A percentile compares a stretch with the other conserved stretches of the same genome.
Conservation (phyloP, 2,329 filamentous ascomycete genomes). For the Aspergillus ochraceus region DNA sequence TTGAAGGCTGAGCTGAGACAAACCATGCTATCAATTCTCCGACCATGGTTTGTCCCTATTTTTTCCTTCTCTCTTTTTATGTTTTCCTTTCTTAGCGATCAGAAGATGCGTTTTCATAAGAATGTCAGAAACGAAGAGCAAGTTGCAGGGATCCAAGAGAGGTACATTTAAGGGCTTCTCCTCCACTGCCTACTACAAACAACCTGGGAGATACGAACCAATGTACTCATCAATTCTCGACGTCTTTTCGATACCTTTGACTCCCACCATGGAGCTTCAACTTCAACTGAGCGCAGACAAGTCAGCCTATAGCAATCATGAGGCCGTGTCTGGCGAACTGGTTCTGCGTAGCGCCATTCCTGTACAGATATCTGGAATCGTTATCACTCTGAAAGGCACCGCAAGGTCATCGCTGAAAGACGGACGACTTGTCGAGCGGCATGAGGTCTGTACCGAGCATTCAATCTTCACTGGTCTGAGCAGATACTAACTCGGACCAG, state of each 20-base stretch:
- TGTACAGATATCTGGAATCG: slow-evolving; percentile 14
- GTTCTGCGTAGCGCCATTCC: slow-evolving; percentile 11
- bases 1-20: neutral
- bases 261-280: slow-evolving; percentile 10
- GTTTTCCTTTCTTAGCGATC: neutral
- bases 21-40: neutral
- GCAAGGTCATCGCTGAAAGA: slow-evolving; percentile 15
- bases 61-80: neutral
- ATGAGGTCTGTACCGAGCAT: slow-evolving; percentile 9
- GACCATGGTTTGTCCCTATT: neutral
- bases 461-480: neutral
- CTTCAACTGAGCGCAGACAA: slow-evolving; percentile 9
- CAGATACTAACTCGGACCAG: neutral
- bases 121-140: neutral
- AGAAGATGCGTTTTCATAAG: neutral
- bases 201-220: too few species aligned
- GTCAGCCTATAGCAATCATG: slow-evolving; percentile 10
- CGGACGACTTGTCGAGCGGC: slow-evolving; percentile 10
- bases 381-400: slow-evolving; percentile 13
- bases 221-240: too few species aligned
- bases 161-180: too few species aligned
- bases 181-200: too few species aligned
- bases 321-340: slow-evolving; percentile 17
- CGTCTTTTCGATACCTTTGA: neutral
- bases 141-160: neutral